Conservation (phyloP, 140 eudicot genomes). For the Ambrosia hybrid region DNA sequence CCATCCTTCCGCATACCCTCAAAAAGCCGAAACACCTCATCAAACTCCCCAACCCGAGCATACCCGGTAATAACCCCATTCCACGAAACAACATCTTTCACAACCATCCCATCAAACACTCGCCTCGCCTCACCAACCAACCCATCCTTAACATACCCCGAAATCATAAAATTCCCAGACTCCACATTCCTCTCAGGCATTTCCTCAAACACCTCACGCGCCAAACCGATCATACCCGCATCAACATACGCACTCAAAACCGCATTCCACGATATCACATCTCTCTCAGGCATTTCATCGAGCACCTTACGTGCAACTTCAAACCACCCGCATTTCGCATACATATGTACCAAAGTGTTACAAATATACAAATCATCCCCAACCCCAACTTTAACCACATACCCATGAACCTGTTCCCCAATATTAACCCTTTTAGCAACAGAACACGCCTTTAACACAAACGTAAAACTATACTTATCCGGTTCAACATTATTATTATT, state of each 20-base stretch:
- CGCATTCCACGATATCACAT: constrained; percentile 53
- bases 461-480: constrained; percentile 43
- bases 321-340: constrained; percentile 40
- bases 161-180: constrained; percentile 54
- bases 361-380: constrained; percentile 35
- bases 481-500: constrained; percentile 29
- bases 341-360: constrained; percentile 45
- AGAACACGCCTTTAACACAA: constrained; percentile 47
- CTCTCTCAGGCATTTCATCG: constrained; percentile 40
- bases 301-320: constrained; percentile 41
- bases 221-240: constrained; percentile 36
- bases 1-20: constrained; percentile 37
- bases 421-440: neutral
- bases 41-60: constrained; percentile 29
- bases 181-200: constrained; percentile 55
- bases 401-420: constrained; percentile 46
- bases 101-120: constrained; percentile 41
- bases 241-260: constrained; percentile 44
- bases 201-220: constrained; percentile 39
- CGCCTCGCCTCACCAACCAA: constrained; percentile 37
- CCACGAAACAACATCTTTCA: constrained; percentile 51
- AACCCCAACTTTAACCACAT: constrained; percentile 30
- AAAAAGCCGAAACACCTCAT: constrained; percentile 41
- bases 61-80: constrained; percentile 40
- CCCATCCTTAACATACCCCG: constrained; percentile 43